These are phyloP conservation scores for Jamesozyma rosinii DNA, from an alignment of 805 yeast species.

Conservation along the genomic window DNA sequence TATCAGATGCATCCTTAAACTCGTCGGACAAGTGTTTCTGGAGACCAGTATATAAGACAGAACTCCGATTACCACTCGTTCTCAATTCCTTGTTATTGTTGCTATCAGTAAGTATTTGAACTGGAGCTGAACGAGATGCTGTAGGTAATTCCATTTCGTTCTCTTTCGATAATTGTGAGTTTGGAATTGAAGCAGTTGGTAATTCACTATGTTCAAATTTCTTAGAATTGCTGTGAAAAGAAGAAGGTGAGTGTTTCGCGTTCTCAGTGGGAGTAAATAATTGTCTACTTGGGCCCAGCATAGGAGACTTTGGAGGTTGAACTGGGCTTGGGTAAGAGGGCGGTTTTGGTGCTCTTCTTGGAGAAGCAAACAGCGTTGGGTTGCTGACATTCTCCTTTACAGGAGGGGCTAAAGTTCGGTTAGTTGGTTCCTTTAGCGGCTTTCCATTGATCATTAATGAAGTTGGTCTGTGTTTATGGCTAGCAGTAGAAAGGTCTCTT, in stretches of 20 bases:
- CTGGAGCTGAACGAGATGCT: background rate
- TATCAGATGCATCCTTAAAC: background rate
- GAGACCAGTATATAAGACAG: slow-evolving; percentile 18
- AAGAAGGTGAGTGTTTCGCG: slow-evolving; percentile 18
- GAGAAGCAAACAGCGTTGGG: slow-evolving; percentile 42
- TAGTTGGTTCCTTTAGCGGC: slow-evolving; percentile 2
- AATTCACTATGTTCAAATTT: background rate
- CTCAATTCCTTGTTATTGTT: background rate
- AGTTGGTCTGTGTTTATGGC: slow-evolving; percentile 10
- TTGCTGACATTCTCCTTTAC: slow-evolving; percentile 7
- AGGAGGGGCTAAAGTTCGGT: slow-evolving; percentile 12
- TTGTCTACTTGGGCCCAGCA: slow-evolving; percentile 4
- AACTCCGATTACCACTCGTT: slow-evolving; percentile 11
- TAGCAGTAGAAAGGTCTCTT: background rate
- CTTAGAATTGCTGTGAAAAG: slow-evolving; percentile 8
- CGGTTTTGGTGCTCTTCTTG: slow-evolving; percentile 67
- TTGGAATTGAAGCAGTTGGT: background rate
- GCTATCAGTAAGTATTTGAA: too few relatives aligned
- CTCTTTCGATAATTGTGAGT: background rate
- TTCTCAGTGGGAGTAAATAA: slow-evolving; percentile 4
- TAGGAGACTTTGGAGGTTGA: slow-evolving; percentile 30
- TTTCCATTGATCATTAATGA: slow-evolving; percentile 13
- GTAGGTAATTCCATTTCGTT: background rate
- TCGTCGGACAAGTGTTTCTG: background rate
- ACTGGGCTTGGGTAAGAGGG: slow-evolving; percentile 43